Percentiles rank a stretch among this genome's conserved stretches.
phyloP scores from a whole-genome alignment of 2,329 filamentous ascomycete species.

The Penicillium expansum region DNA sequence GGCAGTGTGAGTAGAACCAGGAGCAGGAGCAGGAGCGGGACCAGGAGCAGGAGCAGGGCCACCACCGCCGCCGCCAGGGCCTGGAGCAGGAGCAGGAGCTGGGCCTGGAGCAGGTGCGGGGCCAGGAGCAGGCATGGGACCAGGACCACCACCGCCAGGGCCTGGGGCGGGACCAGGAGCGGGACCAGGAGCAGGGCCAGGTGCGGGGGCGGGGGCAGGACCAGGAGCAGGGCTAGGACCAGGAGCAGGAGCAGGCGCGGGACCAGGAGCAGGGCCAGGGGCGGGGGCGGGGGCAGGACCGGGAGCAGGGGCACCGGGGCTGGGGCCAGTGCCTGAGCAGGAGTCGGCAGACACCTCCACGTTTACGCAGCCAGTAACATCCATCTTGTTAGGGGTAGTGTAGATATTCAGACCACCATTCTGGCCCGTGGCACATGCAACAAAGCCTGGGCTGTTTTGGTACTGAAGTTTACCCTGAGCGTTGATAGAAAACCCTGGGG shows the following conservation, averaged over 20 bases:
- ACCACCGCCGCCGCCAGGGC: not conserved
- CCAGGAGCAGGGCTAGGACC: not conserved
- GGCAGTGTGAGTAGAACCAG: constrained; percentile 9
- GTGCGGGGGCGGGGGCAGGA: not conserved
- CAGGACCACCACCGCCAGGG: constrained; percentile 1
- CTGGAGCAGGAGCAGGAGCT: not conserved
- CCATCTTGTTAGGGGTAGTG: constrained; percentile 31
- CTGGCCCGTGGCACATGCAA: constrained; percentile 57
- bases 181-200: not conserved
- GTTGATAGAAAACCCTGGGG: constrained; percentile 56
- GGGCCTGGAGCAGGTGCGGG: too few species aligned
- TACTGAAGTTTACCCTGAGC: constrained; percentile 54
- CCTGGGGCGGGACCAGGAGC: not conserved
- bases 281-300: too few species aligned
- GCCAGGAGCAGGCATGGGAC: not conserved
- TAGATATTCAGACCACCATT: constrained; percentile 44
- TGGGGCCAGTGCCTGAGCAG: constrained; percentile 30
- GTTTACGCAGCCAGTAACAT: constrained; percentile 35
- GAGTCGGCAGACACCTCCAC: constrained; percentile 37
- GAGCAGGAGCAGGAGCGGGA: not conserved
- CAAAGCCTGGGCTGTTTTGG: constrained; percentile 55
- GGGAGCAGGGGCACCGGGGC: not conserved
- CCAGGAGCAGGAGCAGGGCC: not conserved
- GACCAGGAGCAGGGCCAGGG: too few species aligned
- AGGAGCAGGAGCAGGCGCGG: too few species aligned